Evolutionary conservation across 1,139 yeast species (phyloP), one percentile per base, ranked within the genome.

Genomic region (Yamadazyma siamensis): DNA sequence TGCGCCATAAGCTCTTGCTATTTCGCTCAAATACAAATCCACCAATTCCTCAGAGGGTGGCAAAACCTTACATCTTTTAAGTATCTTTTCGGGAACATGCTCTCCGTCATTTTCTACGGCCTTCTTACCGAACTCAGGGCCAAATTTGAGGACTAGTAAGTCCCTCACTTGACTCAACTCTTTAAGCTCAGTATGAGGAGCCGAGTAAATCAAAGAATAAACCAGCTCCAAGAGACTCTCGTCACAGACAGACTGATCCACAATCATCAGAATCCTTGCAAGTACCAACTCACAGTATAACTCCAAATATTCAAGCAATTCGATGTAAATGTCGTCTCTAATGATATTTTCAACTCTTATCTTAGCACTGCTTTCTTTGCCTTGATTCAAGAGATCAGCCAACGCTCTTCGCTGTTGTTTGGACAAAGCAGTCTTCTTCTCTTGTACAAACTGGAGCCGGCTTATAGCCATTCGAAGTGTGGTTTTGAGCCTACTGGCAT

Each of bases 341-440:
- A 89, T 85, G 36, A 88, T 75, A 47, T 85, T 84, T 46, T 88
- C 96, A 3, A 87, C 94, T 31, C 95, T 62, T 36, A 88, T 87
- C 37, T 75, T 73, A 13, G 96, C 96, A 47, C 89, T 84, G 33
- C 82, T 80, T 42, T 86, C 91, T 50, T 85, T 86, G 5, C 89
- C 88, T 28, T 65, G 70, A 5, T 70, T 63, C 32, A 88, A 61
- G 15, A 87, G 60, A 31, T 82, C 88, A 1, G 95, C 95, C 61
- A 84, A 67, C 56, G 65, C 66, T 36, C 95, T 66, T 38, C 96
- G 65, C 42, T 79, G 86, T 47, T 84, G 94, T 54, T 87, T 88
- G 6, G 94, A 80, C 17, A 85, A 47, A 0, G 96, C 95, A 2
- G 78, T 65, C 45, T 84, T 86, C 60, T 86, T 86, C 38, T 85